These are phyloP conservation scores for Discostella pseudostelligera DNA, from an alignment of 108 stramenopile species.

Conservation along the genomic window DNA sequence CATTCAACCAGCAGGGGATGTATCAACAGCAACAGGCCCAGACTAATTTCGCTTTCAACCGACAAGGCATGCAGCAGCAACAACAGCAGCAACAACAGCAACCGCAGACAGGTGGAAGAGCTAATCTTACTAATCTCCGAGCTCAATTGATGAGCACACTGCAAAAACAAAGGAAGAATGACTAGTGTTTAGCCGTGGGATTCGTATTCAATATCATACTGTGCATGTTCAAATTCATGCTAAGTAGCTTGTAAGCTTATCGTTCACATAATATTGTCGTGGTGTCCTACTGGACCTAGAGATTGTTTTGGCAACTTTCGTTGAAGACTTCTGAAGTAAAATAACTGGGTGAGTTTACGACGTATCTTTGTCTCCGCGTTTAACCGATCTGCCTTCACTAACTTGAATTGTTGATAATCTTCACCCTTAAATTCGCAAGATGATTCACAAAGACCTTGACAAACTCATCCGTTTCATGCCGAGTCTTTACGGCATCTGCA, in stretches of 20 bases:
- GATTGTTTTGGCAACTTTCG: too few species aligned
- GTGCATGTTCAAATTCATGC: background rate
- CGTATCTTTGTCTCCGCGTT: too few species aligned
- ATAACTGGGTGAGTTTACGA: too few species aligned
- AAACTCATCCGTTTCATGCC: slow-evolving; percentile 72
- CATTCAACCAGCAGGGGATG: slow-evolving; percentile 40
- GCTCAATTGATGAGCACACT: slow-evolving; percentile 83
- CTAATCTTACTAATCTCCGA: slow-evolving; percentile 59
- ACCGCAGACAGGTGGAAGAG: slow-evolving; percentile 34
- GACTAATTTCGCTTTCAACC: slow-evolving; percentile 23
- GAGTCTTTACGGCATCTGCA: slow-evolving; percentile 54
- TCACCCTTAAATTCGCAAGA: slow-evolving; percentile 56
- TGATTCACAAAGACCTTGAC: slow-evolving; percentile 76
- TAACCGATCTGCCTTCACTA: background rate
- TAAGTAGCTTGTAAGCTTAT: too few species aligned
- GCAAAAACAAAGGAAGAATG: slow-evolving; percentile 54
- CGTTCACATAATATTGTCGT: too few species aligned
- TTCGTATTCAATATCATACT: slow-evolving; percentile 10
- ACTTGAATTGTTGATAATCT: slow-evolving; percentile 7
- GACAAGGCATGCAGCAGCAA: slow-evolving; percentile 38
- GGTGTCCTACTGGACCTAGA: too few species aligned
- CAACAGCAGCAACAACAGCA: slow-evolving; percentile 36
- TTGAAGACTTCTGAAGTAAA: too few species aligned
- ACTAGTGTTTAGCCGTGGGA: slow-evolving; percentile 3
- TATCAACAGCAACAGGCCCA: slow-evolving; percentile 35